Base-by-base conservation (phyloP, 1,139 yeast species). In the Sugiyamaella novakii region DNA sequence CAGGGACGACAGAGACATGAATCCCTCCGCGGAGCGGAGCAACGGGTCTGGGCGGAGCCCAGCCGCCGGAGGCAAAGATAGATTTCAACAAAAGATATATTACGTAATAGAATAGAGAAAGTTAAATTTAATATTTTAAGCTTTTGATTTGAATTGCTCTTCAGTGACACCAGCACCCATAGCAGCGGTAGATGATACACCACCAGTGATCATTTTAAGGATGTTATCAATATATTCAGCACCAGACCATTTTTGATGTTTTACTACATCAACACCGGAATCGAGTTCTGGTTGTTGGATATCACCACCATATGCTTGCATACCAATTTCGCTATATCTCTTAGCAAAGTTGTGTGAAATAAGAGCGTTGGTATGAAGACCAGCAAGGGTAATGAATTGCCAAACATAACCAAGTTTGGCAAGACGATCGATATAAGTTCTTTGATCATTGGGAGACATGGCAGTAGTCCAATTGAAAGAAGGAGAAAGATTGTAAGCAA, bases 91-190 rank as follows among this genome's bases (percentile, higher is more conserved):
- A 24, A 24, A 24, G 27, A 14, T 31, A 17, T 31, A 31, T 31
- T 28, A 28, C 5, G 5, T 31, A 11, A 6, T 5, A 29, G 12
- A 11, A 11, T 29, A 29, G 11, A 29, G 17, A 31, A 29, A 10
- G 33, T 15, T 17, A 12, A 4, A 17, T 17, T 22, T 21, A 14
- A 14, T n/a, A 3, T 41, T 19, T 46, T 36, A 49, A 22, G 48
- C 53, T 54, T 62, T 65, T 54, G 65, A 50, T 71, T 85, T 84
- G 77, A 91, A 91, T 73, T 91, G 98, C 61, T 87, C 95, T 75
- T 91, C 98, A 53, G 98, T 91, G 62, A 91, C 98, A 76, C 98
- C 98, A 56, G 84, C 85, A 67, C 98, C 98, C 98, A 91, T 91
- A 51, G 98, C 98, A 59, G 97, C 95, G 48, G 98, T 92, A 21